Percentiles rank a stretch among this genome's conserved stretches.
These are phyloP conservation scores for Pythium plurisporium DNA, from an alignment of 352 stramenopile genomes.

Conservation along the genomic window DNA sequence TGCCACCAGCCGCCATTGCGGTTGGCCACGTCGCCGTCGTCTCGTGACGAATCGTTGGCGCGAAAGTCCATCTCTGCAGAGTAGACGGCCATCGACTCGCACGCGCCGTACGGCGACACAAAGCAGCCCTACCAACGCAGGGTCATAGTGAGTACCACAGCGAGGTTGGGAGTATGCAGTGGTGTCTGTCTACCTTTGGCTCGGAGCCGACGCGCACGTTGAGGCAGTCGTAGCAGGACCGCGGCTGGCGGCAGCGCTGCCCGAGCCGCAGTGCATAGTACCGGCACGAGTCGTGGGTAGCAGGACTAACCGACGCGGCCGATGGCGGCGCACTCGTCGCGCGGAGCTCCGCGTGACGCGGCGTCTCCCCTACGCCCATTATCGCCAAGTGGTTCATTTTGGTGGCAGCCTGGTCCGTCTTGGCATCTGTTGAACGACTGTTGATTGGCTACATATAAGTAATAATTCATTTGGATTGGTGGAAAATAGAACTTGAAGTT, in stretches of 20 bases:
- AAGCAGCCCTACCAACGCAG: constrained; percentile 29
- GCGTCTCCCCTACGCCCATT: not conserved
- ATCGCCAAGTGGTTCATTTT: too few relatives aligned
- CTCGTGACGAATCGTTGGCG: constrained; percentile 24
- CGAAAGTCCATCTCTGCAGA: constrained; percentile 35
- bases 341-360: not conserved
- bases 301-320: not conserved
- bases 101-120: constrained; percentile 38
- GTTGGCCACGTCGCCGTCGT: constrained; percentile 33
- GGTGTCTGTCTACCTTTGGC: constrained; percentile 28
- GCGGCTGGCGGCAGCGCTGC: constrained; percentile 34
- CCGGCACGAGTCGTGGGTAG: constrained; percentile 27
- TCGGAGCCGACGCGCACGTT: constrained; percentile 33
- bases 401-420: too few relatives aligned
- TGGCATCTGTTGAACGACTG: too few relatives aligned
- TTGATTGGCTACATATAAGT: not conserved
- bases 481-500: not conserved
- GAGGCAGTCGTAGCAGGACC: constrained; percentile 60
- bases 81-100: constrained; percentile 46
- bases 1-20: constrained; percentile 30
- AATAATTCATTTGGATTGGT: not conserved
- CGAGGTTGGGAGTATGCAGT: too few relatives aligned
- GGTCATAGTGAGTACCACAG: not conserved
- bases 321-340: not conserved
- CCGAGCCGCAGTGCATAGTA: constrained; percentile 39